Evolutionary conservation across 2,329 filamentous ascomycete species (phyloP).

Genomic region (Aureobasidium namibiae): DNA sequence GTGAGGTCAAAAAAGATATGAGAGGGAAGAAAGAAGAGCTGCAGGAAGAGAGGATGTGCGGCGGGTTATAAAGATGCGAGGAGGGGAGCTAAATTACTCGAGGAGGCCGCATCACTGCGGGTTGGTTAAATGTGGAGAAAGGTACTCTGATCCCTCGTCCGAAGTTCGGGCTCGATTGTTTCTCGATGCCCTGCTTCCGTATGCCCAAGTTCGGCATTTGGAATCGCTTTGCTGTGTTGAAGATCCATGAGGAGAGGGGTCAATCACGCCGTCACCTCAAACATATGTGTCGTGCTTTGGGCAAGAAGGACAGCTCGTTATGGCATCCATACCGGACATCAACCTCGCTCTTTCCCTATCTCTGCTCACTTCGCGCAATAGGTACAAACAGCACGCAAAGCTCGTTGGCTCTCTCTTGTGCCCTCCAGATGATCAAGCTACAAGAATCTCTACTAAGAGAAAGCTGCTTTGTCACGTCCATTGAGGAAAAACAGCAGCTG

Average conservation of each 20-base stretch:
- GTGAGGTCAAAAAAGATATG: background rate
- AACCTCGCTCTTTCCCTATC: background rate
- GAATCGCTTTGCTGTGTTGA: background rate
- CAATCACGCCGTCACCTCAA: too few relatives aligned
- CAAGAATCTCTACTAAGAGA: background rate
- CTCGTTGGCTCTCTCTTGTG: background rate
- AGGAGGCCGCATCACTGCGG: background rate
- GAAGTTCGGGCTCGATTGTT: background rate
- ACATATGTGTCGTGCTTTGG: background rate
- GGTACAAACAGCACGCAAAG: background rate
- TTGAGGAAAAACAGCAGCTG: background rate
- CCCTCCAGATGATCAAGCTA: background rate
- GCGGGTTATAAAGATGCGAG: background rate
- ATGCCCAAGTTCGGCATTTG: conserved; percentile 8
- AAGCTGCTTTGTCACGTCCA: background rate
- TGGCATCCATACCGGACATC: background rate
- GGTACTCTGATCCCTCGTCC: background rate
- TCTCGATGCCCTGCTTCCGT: background rate
- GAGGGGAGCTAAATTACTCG: background rate
- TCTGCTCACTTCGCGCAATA: too few relatives aligned
- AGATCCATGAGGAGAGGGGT: background rate
- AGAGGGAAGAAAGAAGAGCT: background rate
- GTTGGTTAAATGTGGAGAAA: conserved; percentile 10
- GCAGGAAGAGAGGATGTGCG: background rate
- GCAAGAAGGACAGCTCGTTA: background rate